Conservation (phyloP, 306 rosid species). For the Sechiopsis laciniata region DNA sequence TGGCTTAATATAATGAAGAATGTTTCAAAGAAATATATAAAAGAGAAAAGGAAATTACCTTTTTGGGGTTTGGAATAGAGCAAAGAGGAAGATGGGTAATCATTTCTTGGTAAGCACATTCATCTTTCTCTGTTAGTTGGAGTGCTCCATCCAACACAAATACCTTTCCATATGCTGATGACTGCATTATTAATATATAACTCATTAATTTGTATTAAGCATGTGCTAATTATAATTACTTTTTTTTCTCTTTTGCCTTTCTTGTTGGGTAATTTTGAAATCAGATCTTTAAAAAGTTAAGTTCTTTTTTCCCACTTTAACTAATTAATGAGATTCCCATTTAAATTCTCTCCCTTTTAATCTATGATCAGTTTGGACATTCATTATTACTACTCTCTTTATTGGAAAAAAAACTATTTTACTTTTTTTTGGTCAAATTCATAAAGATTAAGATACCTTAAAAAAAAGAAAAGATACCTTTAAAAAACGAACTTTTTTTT, state of each 20-base stretch:
- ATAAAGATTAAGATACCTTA: too few relatives aligned
- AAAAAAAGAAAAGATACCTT: too few relatives aligned
- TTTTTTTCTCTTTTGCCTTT: not conserved
- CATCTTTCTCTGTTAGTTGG: slow-evolving; percentile 62
- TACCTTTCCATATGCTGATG: slow-evolving; percentile 51
- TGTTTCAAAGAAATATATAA: too few relatives aligned
- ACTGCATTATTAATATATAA: slow-evolving; percentile 29
- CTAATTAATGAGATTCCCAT: not conserved
- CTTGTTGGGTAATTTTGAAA: not conserved
- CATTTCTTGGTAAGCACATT: slow-evolving; percentile 74
- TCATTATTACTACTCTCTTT: too few relatives aligned
- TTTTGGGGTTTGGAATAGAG: slow-evolving; percentile 58
- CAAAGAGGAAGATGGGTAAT: slow-evolving; percentile 69
- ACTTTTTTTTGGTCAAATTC: too few relatives aligned
- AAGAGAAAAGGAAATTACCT: slow-evolving; percentile 25
- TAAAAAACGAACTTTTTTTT: too few relatives aligned
- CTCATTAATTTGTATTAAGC: slow-evolving; percentile 2
- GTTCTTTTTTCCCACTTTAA: not conserved
- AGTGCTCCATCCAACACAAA: slow-evolving; percentile 55
- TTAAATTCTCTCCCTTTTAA: too few relatives aligned
- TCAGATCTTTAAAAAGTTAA: not conserved
- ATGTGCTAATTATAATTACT: not conserved
- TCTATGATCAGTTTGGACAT: too few relatives aligned
- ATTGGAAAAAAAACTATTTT: too few relatives aligned
- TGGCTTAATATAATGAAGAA: too few relatives aligned